Conservation (phyloP, 163 green algal species). For the Trebouxiophyceae sp. region DNA sequence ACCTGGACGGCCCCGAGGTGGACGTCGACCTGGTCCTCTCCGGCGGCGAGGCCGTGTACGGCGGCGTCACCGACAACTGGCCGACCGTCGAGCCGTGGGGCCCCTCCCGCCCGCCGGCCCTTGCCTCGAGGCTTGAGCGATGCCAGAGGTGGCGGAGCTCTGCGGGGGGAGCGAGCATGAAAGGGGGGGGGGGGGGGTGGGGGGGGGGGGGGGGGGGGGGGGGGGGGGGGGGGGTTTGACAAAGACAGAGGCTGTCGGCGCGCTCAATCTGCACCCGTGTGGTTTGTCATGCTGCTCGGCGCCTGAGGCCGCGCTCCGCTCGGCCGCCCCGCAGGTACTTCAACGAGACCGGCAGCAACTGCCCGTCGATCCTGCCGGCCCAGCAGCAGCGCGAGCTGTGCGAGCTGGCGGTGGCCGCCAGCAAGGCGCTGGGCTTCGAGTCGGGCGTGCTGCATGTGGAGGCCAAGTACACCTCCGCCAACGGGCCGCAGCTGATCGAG, state of each 20-base stretch:
- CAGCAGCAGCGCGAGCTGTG: conserved; percentile 11
- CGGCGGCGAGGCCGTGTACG: conserved; percentile 22
- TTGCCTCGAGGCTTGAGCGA: neutral
- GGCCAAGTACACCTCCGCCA: conserved; percentile 75
- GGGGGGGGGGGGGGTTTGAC: too few species aligned
- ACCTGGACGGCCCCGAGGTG: conserved; percentile 39
- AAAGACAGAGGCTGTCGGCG: too few species aligned
- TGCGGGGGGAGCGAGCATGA: too few species aligned
- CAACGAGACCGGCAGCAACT: conserved; percentile 33
- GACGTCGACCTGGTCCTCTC: conserved; percentile 30
- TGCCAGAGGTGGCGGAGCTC: too few species aligned
- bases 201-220: too few species aligned
- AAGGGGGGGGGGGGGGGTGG: too few species aligned
- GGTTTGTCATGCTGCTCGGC: too few species aligned
- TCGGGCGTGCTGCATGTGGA: conserved; percentile 83
- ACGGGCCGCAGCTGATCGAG: conserved; percentile 78
- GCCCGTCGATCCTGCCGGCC: conserved; percentile 22
- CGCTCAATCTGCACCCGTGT: too few species aligned
- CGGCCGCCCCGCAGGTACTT: conserved; percentile 19
- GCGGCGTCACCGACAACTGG: conserved; percentile 32
- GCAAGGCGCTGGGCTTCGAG: conserved; percentile 8
- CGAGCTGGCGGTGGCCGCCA: conserved; percentile 7
- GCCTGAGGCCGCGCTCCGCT: too few species aligned
- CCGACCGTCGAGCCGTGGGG: conserved; percentile 14
- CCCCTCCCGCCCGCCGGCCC: neutral